Base-by-base conservation (phyloP, 208 protist species). In the Trypanosoma platydactyli region DNA sequence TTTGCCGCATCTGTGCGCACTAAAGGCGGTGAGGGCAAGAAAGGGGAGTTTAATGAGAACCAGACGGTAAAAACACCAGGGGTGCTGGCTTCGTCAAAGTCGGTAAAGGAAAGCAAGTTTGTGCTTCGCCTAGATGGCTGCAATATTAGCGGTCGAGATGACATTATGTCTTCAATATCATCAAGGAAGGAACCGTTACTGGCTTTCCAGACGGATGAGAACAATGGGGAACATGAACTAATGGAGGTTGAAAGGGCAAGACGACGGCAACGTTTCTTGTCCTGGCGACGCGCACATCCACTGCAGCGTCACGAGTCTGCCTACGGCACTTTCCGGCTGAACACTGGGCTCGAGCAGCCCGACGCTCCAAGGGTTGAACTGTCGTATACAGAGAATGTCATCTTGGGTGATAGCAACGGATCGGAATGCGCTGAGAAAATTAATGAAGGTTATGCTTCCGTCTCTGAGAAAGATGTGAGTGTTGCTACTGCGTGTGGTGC, bases 321-420 rank as follows among this genome's bases (percentile, higher is more conserved):
- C 0, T 91, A 87, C 64, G 77, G 81, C 22, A 71, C 67, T 44
- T 91, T 83, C 50, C 84, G 83, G 0, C 63, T 91, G 35, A 88
- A 95, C 72, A 88, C 84, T 7, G 89, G 89, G 15, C 65, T 94
- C 3, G 88, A 91, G 40, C 74, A 67, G 38, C 78, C 80, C 15
- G 55, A 74, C 53, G 45, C 77, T 30, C 62, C 68, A 35, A 57
- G 64, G 2, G 20, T 89, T 15, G 79, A 85, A 3, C 46, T 71
- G 50, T 29, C 64, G 7, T 77, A 71, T 55, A 52, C 55, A 18
- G 68, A 59, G 2, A 63, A 4, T 27, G 49, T 9, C 5, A 20
- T 29, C 27, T 30, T 2, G 11, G 22, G 13, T 38, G 54, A 58
- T 45, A 52, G 33, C 35, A 50, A 20, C 30, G 18, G 35, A 56